phyloP scores from a whole-genome alignment of 2,329 filamentous ascomycete genomes.

The Clarireedia paspali region DNA sequence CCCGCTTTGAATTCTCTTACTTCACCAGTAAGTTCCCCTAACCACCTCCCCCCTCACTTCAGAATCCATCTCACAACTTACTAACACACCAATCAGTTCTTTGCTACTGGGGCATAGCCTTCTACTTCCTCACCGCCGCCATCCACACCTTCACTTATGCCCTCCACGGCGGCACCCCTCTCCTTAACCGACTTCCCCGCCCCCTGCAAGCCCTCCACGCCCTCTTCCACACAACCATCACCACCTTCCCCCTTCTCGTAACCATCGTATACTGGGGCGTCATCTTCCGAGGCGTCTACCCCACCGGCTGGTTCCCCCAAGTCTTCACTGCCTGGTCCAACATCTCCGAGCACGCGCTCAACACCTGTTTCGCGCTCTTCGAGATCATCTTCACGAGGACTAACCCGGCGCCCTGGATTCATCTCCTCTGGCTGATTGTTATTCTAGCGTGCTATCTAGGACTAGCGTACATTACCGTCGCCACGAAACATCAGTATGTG shows the following conservation, averaged over 20 bases:
- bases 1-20: constrained; percentile 56
- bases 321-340: constrained; percentile 55
- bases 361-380: constrained; percentile 65
- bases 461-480: constrained; percentile 65
- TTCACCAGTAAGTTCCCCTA: constrained; percentile 53
- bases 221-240: constrained; percentile 55
- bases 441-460: constrained; percentile 64
- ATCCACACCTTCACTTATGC: constrained; percentile 64
- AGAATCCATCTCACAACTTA: neutral
- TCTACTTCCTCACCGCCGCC: constrained; percentile 65
- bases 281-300: constrained; percentile 29
- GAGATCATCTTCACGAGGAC: constrained; percentile 66
- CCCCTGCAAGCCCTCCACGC: constrained; percentile 57
- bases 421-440: constrained; percentile 61
- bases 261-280: constrained; percentile 64
- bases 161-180: constrained; percentile 41
- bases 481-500: constrained; percentile 64
- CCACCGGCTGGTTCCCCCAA: constrained; percentile 31
- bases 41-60: neutral
- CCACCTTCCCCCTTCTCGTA: constrained; percentile 60
- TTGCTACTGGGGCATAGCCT: constrained; percentile 74
- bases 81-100: constrained; percentile 16
- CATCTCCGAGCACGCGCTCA: constrained; percentile 67
- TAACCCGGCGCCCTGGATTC: constrained; percentile 52
- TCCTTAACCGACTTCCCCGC: constrained; percentile 53